phyloP scores from a whole-genome alignment of 768 basidiomycete genomes.

The Calvatia gigantea region DNA sequence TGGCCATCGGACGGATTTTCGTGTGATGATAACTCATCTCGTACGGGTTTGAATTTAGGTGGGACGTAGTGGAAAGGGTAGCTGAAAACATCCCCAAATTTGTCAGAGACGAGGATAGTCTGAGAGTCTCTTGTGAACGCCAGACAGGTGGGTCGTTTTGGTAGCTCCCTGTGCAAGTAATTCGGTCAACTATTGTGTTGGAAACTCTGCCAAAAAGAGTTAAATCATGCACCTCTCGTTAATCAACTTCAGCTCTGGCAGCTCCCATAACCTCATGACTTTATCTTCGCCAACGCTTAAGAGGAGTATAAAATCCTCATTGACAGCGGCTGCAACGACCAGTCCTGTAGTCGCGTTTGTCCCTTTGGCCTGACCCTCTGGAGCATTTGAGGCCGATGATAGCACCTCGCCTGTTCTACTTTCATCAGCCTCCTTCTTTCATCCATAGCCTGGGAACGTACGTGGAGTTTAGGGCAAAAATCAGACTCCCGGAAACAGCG shows the following conservation, averaged over 20 bases:
- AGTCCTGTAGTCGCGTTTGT: conserved; percentile 36
- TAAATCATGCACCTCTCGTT: conserved; percentile 53
- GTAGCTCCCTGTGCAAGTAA: conserved; percentile 54
- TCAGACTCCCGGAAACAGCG: conserved; percentile 56
- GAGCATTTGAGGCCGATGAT: conserved; percentile 36
- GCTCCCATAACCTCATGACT: conserved; percentile 67
- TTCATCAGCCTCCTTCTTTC: too few species aligned
- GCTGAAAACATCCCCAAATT: conserved; percentile 92
- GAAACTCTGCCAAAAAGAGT: not conserved
- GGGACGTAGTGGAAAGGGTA: conserved; percentile 54
- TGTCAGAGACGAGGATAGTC: conserved; percentile 83
- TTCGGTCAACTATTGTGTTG: too few species aligned
- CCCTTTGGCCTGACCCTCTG: conserved; percentile 29
- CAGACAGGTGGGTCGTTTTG: conserved; percentile 78
- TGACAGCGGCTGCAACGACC: conserved; percentile 56
- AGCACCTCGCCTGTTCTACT: conserved; percentile 52
- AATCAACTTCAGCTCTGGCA: conserved; percentile 51
- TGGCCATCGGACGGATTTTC: conserved; percentile 67
- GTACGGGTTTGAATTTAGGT: conserved; percentile 15
- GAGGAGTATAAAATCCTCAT: conserved; percentile 41
- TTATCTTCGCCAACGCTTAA: conserved; percentile 81
- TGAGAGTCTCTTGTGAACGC: conserved; percentile 56
- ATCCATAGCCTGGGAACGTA: too few species aligned
- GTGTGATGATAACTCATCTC: conserved; percentile 48
- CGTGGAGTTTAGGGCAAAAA: conserved; percentile 56